Evolutionary conservation across 1,284 basidiomycete species (phyloP).

Genomic region (Bondarzewia mesenterica): DNA sequence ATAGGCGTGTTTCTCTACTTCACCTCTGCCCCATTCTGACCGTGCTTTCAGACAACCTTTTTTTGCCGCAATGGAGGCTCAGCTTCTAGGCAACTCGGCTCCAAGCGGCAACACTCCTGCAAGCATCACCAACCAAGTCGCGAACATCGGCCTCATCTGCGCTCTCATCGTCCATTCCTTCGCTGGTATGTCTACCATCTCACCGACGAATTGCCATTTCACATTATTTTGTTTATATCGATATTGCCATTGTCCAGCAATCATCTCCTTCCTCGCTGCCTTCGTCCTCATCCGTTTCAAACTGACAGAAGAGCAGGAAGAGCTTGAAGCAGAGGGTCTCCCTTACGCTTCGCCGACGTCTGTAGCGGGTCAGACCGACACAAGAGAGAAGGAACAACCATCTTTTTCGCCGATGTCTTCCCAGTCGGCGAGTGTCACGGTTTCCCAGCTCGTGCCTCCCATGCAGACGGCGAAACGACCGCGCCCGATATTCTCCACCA

Average conservation of each 20-base stretch:
- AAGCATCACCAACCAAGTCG: slow-evolving; percentile 21
- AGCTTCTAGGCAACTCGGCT: slow-evolving; percentile 38
- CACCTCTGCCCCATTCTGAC: neutral
- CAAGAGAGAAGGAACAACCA: neutral
- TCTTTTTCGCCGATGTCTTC: too few relatives aligned
- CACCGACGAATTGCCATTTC: neutral
- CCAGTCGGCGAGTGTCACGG: neutral
- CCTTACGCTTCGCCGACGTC: neutral
- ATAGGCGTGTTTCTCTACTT: too few relatives aligned
- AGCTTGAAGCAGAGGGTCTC: slow-evolving; percentile 16
- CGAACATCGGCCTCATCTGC: slow-evolving; percentile 40
- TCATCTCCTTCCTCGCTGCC: slow-evolving; percentile 48
- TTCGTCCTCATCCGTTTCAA: slow-evolving; percentile 51
- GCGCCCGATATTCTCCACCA: slow-evolving; percentile 21
- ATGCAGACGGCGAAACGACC: neutral
- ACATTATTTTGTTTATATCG: neutral
- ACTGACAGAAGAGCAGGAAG: slow-evolving; percentile 39
- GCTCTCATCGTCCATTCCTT: slow-evolving; percentile 46
- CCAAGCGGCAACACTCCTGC: slow-evolving; percentile 14
- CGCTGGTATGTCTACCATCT: slow-evolving; percentile 32
- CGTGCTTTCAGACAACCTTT: slow-evolving; percentile 43
- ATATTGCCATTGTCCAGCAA: slow-evolving; percentile 25
- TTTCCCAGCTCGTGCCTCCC: too few relatives aligned
- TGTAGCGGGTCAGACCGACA: neutral
- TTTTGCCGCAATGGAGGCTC: slow-evolving; percentile 51